Base-by-base conservation (phyloP, 2,329 filamentous ascomycete genomes). In the Apiospora arundinis region DNA sequence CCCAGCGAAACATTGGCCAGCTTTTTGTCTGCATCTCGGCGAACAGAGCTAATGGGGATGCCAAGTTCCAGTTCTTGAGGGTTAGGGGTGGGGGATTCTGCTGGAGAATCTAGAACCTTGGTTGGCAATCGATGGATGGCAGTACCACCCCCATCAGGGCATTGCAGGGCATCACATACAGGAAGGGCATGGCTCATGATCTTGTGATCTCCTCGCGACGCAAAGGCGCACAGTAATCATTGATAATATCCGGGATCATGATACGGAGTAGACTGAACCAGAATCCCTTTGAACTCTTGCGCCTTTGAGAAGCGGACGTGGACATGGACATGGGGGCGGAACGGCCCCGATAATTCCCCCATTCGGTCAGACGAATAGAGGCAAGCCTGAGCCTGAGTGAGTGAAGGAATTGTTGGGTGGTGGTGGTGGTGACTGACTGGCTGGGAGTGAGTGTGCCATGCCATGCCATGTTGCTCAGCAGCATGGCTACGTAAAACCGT, bases 101-200 rank as follows among this genome's bases (percentile, higher is more conserved):
- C 32, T 60, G 52, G 52, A 63, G 37, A 63, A 63, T 63, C 56
- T 63, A 63, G 56, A 63, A 63, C 32, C 56, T 63, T 63, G 56
- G 56, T 63, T 63, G 56, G 56, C 42, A 40, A 63, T 40, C 37
- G 56, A 37, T 37, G 32, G 56, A 37, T 37, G 32, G 21, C 56
- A 63, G 28, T 60, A 60, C 28, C 6, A 60, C 28, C 56, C 18
- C 56, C 56, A 63, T 63, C 56, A 63, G 56, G 56, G 56, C 56
- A 63, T 63, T 63, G 56, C 42, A 45, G 42, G 42, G 12, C 42
- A 45, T 45, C 16, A 45, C 42, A 45, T 32, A 32, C 32, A 32
- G 32, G 32, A 56, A n/a, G 52, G 52, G 52, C 56, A 63, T 63
- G 37, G 56, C 32, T 23, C 56, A 14, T 63, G 56, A 63, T 63